phyloP scores from a whole-genome alignment of 371 early-diverging fungal species.

The Mortierella polycephala region DNA sequence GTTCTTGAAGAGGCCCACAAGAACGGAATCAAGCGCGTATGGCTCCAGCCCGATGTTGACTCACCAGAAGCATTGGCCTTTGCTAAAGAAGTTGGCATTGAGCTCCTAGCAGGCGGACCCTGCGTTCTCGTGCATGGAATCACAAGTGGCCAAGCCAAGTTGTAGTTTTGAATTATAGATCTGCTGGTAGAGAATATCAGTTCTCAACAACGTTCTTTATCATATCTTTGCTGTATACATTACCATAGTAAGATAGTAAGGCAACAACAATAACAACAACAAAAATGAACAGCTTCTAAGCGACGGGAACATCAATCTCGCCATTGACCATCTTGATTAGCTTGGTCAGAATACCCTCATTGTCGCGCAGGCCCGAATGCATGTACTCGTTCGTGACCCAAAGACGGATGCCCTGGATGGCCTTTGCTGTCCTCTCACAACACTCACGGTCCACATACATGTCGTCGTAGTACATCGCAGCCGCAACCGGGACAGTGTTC shows the following conservation, averaged over 20 bases:
- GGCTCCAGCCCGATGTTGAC: constrained; percentile 90
- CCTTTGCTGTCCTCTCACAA: constrained; percentile 70
- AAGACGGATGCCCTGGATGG: constrained; percentile 68
- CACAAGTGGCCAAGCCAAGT: constrained; percentile 26
- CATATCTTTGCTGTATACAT: too few relatives aligned
- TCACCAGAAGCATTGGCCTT: constrained; percentile 61
- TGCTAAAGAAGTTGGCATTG: constrained; percentile 63
- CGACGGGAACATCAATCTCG: constrained; percentile 55
- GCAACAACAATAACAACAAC: neutral
- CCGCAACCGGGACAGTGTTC: constrained; percentile 72
- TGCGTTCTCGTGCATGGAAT: constrained; percentile 78
- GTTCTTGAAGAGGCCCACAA: constrained; percentile 71
- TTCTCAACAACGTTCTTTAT: neutral
- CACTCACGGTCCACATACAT: constrained; percentile 70
- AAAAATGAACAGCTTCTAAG: neutral
- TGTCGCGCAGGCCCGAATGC: constrained; percentile 73
- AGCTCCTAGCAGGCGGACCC: constrained; percentile 76
- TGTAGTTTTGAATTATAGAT: constrained; percentile 15
- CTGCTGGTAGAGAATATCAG: too few relatives aligned
- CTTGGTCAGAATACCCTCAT: constrained; percentile 66
- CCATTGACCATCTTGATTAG: constrained; percentile 69
- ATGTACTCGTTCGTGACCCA: constrained; percentile 83
- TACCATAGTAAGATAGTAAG: neutral
- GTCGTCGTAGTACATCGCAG: constrained; percentile 79
- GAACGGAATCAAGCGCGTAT: constrained; percentile 73